Evolutionary conservation across 2,329 filamentous ascomycete species (phyloP), one percentile per base, ranked within the genome.

Genomic region (Westerdykella ornata): DNA sequence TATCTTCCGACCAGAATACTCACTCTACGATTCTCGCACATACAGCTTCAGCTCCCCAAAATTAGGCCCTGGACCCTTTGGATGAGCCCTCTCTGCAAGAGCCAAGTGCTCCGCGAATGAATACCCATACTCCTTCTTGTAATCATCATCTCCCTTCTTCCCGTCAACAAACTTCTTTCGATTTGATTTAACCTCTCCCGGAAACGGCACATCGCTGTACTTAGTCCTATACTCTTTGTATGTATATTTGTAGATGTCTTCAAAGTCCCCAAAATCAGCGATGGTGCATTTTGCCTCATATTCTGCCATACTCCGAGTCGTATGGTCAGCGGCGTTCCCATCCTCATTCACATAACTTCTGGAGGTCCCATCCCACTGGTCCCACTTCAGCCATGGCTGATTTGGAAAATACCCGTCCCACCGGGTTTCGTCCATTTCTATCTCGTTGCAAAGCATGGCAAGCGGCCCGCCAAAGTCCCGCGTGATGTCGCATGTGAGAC

Each of bases 381-480:
- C n/a, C 30, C 30, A 33, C 30, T 17, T 33, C 5, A 33, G 30
- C 30, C 30, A 33, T 6, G 30, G 30, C 7, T 14, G 9, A 14
- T 13, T 17, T 7, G n/a, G n/a, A 33, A 6, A 3, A 9, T 15
- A 7, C 3, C 5, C 30, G 14, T 33, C 12, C 30, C 30, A 33
- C 8, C 5, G 16, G 9, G 8, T 15, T 8, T 8, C 6, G 7
- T 33, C 30, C 3, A 33, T 33, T 5, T 35, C 36, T 26, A 44
- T 44, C 31, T 29, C 33, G 18, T 37, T 29, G 28, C 33, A 44
- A 2, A 44, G 31, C 33, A 44, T 44, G 3, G 37, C 42, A 19
- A 33, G 30, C 13, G 35, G 37, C 12, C 37, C 37, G n/a, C 37
- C 37, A n/a, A 9, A 17, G 12, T 33, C 22, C 12, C 13, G 13